Evolutionary conservation across 2,329 filamentous ascomycete species (phyloP).

Genomic region (Sordariomycetes sp.): DNA sequence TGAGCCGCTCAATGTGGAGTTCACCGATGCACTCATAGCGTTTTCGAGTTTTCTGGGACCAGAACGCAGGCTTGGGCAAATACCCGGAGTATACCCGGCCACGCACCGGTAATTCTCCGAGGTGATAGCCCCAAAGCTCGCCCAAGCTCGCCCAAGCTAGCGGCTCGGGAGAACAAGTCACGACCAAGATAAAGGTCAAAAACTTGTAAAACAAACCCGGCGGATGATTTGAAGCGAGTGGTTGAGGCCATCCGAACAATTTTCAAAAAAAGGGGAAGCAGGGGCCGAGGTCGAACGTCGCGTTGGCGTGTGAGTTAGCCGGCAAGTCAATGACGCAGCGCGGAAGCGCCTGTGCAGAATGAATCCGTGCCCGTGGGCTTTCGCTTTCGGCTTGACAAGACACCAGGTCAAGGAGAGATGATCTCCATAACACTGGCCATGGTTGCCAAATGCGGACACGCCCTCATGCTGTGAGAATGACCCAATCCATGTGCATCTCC

Average conservation of each 20-base stretch:
- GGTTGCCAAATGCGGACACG: no score
- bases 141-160: background rate
- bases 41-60: constrained; percentile 27
- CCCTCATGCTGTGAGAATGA: no score
- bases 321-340: background rate
- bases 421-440: no score
- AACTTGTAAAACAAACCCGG: background rate
- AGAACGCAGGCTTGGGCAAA: background rate
- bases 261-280: background rate
- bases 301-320: background rate
- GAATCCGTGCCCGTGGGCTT: background rate
- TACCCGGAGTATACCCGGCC: constrained; percentile 1
- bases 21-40: background rate
- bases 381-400: background rate
- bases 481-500: no score
- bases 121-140: background rate
- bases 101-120: constrained; percentile 3
- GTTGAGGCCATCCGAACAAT: background rate
- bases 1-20: constrained; percentile 2
- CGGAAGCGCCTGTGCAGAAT: background rate
- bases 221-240: background rate
- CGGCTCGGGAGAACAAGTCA: background rate
- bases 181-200: background rate
- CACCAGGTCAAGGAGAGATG: no score
- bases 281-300: background rate